Base-by-base conservation (phyloP, 2,329 filamentous ascomycete species). In the Purpureocillium takamizusanense region DNA sequence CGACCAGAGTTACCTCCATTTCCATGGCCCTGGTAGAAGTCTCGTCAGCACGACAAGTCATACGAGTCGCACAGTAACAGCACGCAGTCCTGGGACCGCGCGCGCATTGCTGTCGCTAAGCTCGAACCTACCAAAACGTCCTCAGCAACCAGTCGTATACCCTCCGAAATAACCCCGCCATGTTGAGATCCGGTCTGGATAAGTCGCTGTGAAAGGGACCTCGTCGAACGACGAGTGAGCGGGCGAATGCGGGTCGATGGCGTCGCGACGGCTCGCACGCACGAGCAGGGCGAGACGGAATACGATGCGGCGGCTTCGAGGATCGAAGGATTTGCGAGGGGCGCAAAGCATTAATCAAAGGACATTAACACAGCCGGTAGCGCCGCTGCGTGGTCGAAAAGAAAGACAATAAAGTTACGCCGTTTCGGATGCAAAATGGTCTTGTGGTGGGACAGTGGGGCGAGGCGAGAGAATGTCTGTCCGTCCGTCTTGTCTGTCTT, bases 1-100 rank as follows among this genome's bases (percentile, higher is more conserved):
- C 92, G 61, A 98, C 90, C 83, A 98, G 94, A 51, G 92, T 97
- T 60, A 98, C 90, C 67, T 98, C 92, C 89, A 98, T 95, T 71
- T 98, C 92, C 50, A 89, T 94, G 51, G 90, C 88, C 92, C 90
- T 95, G 49, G 15, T 21, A 5, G 4, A 8, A 14, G 28, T 14
- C 27, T 29, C 48, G 42, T 49, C 42, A 50, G 47, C 41, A 38
- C 28, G 25, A 27, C 38, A 37, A 41, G 28, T 29, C 37, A 31
- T 16, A 15, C 13, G 13, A 14, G 8, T 11, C 9, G 23, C 4
- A 18, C 5, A 6, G 27, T 25, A n/a, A 16, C 21, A 30, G 17
- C 16, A 13, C 9, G n/a, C n/a, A 25, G 25, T 11, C 31, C 34
- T 32, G 37, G 39, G 27, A 28, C n/a, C 23, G 27, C 29, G 25